Conservation (phyloP, 805 yeast species). For the Ogataea chonburiensis region DNA sequence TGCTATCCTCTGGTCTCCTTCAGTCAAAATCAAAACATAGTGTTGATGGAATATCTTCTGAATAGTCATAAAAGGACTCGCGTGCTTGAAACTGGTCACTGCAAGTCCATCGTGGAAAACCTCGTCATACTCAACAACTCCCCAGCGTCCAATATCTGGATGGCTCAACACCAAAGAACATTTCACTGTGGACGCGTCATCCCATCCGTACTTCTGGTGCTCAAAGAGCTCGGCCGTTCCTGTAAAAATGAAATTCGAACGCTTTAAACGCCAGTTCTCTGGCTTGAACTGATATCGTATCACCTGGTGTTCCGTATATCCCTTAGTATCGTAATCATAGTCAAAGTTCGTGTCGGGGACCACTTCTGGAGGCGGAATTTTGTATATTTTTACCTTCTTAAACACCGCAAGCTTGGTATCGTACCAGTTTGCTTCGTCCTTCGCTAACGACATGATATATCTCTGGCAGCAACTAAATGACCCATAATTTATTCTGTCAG, state of each 20-base stretch:
- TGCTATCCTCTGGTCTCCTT: constrained; percentile 17
- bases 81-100: constrained; percentile 15
- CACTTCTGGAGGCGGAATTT: constrained; percentile 25
- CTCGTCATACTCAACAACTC: constrained; percentile 13
- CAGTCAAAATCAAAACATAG: constrained; percentile 24
- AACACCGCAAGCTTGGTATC: constrained; percentile 25
- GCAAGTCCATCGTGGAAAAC: constrained; percentile 12
- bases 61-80: constrained; percentile 23
- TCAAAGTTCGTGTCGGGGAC: constrained; percentile 12
- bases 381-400: constrained; percentile 28
- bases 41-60: constrained; percentile 23
- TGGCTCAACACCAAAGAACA: constrained; percentile 18
- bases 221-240: constrained; percentile 27
- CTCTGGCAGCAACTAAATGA: not conserved
- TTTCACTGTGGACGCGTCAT: constrained; percentile 14
- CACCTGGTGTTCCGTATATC: constrained; percentile 14
- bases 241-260: constrained; percentile 20
- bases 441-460: constrained; percentile 17
- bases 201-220: constrained; percentile 15
- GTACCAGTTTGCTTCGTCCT: constrained; percentile 18
- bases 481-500: constrained; percentile 10
- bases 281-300: constrained; percentile 19
- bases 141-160: constrained; percentile 19
- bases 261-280: constrained; percentile 18
- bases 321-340: constrained; percentile 5